Evolutionary conservation across 2,329 filamentous ascomycete species (phyloP), one percentile per base, ranked within the genome.

Genomic region (Diaporthe vexans): DNA sequence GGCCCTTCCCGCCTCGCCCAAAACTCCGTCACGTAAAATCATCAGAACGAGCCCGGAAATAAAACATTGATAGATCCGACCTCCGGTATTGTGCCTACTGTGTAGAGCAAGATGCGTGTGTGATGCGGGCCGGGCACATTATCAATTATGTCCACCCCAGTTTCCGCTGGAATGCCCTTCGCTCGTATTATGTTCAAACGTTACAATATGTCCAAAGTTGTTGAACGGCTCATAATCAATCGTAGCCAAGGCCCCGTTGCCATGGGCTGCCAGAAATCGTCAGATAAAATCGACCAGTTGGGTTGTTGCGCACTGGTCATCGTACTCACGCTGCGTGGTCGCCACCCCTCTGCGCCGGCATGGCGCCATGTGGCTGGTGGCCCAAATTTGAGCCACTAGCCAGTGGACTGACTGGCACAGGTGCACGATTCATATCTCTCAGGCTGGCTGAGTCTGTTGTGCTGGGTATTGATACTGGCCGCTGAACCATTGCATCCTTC

Each of bases 171-270:
- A 61, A 33, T 46, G 46, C 57, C 33, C 40, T 51, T 54, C 37
- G 37, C 57, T 63, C 33, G 29, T 29, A 63, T 72, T 72, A 72
- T 56, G 70, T 61, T 54, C 70, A 72, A 54, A 72, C 59, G 57
- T 61, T 71, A 46, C 13, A 61, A 46, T 43, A 63, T 72, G 37
- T 72, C 59, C 46, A 37, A 46, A 15, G 35, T 19, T 48, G 35
- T 19, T 40, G 48, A 46, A 24, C 33, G 9, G 52, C 21, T 68
- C 37, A 46, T 78, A 74, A 80, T 73, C 78, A 73, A 79, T 89
- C 88, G 79, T 90, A 90, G 75, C 88, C 88, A 73, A 87, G 88
- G 78, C 88, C 88, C 77, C 88, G 86, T 82, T 89, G 88, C 88
- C 88, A 90, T 77, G 87, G 87, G 81, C 87, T 89, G 77, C 46